phyloP scores from a whole-genome alignment of 768 basidiomycete species.

The Auriscalpium microsporum region DNA sequence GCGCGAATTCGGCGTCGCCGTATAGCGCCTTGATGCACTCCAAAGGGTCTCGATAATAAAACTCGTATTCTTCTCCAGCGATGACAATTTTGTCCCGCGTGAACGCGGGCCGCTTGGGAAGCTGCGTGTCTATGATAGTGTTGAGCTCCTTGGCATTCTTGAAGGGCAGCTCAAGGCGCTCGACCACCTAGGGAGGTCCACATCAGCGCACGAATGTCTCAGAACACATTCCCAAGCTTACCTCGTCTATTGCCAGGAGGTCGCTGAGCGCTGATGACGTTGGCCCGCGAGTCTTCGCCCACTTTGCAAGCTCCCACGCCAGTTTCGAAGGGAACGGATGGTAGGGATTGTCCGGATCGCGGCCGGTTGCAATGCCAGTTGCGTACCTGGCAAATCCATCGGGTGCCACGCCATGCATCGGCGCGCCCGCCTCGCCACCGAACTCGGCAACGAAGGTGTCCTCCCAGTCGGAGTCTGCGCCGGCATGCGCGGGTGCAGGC shows the following conservation, averaged over 20 bases:
- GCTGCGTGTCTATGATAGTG: not conserved
- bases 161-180: not conserved
- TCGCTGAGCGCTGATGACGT: not conserved
- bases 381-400: no score
- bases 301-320: not conserved
- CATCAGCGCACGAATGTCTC: not conserved
- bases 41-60: slow-evolving; percentile 1
- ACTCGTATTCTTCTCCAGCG: not conserved
- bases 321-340: not conserved
- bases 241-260: not conserved
- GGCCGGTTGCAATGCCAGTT: no score
- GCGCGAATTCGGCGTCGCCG: not conserved
- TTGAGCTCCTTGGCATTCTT: not conserved
- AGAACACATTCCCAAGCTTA: not conserved
- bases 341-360: no score
- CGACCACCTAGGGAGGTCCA: not conserved
- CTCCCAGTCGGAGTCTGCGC: no score
- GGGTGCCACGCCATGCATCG: no score
- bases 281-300: not conserved
- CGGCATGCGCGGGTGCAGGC: no score
- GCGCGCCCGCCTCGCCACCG: no score
- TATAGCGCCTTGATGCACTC: not conserved
- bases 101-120: not conserved
- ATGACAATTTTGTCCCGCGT: not conserved
- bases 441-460: no score